These are phyloP conservation scores for Alloteropsis semialata DNA, from an alignment of 176 grass and related monocot genomes.

Conservation along the genomic window DNA sequence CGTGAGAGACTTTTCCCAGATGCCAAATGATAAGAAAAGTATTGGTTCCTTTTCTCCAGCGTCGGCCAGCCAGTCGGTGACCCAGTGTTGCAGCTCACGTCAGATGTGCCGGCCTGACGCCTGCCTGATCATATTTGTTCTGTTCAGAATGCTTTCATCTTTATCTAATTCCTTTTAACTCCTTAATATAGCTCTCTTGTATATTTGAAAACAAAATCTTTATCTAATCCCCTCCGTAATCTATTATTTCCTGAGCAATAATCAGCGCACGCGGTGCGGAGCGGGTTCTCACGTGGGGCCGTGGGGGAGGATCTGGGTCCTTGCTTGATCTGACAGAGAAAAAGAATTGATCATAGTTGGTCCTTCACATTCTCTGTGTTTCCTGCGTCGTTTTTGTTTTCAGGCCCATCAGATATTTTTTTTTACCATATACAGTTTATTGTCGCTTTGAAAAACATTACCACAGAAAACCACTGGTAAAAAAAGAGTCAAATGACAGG, in stretches of 20 bases:
- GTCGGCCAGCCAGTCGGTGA: neutral
- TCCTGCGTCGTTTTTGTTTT: neutral
- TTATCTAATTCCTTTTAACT: no score
- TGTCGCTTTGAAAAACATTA: neutral
- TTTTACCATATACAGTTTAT: neutral
- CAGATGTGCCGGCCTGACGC: neutral
- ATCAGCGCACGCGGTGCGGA: neutral
- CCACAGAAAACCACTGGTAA: no score
- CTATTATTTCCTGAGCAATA: neutral
- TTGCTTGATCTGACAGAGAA: neutral
- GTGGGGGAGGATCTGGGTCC: neutral
- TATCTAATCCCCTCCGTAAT: neutral
- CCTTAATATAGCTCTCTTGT: no score
- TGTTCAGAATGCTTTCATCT: neutral
- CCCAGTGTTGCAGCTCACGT: neutral
- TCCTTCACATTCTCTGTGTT: neutral
- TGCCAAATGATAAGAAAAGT: conserved; percentile 3
- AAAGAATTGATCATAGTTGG: neutral
- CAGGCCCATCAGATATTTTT: neutral
- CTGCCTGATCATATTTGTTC: neutral
- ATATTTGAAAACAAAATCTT: no score
- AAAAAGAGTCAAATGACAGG: no score
- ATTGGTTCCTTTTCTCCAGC: neutral
- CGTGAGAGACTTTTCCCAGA: neutral
- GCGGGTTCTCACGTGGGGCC: neutral